Percentiles rank a stretch among this genome's conserved stretches.
These are phyloP conservation scores for Rhizoctonia solani DNA, from an alignment of 1,284 basidiomycete genomes.

Conservation along the genomic window DNA sequence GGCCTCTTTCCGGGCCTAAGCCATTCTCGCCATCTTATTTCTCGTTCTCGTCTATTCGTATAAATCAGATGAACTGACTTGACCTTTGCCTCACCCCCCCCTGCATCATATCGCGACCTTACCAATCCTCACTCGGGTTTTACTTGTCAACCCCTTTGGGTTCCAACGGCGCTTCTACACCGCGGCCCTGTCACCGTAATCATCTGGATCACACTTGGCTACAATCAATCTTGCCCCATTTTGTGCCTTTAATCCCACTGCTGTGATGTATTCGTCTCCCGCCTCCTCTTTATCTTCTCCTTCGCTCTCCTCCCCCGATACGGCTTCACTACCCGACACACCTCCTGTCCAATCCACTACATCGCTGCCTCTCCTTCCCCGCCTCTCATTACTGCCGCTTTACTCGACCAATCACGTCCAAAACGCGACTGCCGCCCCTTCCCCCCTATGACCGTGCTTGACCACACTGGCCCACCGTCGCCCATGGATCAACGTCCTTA, in stretches of 20 bases:
- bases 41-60: slow-evolving; percentile 7
- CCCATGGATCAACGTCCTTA: slow-evolving; percentile 22
- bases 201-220: no score
- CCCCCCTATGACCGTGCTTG: slow-evolving; percentile 32
- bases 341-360: slow-evolving; percentile 5
- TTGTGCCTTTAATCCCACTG: slow-evolving; percentile 16
- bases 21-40: slow-evolving; percentile 5
- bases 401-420: slow-evolving; percentile 3
- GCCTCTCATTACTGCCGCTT: not conserved
- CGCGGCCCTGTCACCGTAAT: slow-evolving; percentile 15
- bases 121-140: slow-evolving; percentile 17
- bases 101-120: slow-evolving; percentile 16
- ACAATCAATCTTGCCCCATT: no score
- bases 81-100: slow-evolving; percentile 25
- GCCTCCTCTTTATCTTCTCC: slow-evolving; percentile 29
- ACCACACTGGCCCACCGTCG: slow-evolving; percentile 13
- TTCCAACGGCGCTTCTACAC: slow-evolving; percentile 19
- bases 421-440: slow-evolving; percentile 30
- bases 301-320: slow-evolving; percentile 25
- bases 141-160: slow-evolving; percentile 5
- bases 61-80: slow-evolving; percentile 34
- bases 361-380: slow-evolving; percentile 22
- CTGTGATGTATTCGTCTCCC: slow-evolving; percentile 25
- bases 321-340: slow-evolving; percentile 20
- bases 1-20: slow-evolving; percentile 17